phyloP scores from a whole-genome alignment of 2,329 filamentous ascomycete genomes.

The Claviceps sp. region DNA sequence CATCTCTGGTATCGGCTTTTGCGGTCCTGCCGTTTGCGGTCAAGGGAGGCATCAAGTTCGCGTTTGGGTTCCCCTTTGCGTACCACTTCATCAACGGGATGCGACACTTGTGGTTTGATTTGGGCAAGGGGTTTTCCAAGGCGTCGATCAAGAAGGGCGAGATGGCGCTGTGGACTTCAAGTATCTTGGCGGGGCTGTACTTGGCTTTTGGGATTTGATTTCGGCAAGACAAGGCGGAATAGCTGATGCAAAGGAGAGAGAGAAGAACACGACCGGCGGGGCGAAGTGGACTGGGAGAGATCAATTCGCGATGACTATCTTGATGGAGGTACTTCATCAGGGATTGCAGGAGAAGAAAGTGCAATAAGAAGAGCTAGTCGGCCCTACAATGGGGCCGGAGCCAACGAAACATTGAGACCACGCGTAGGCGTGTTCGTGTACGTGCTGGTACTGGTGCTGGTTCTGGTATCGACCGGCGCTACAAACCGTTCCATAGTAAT shows the following conservation, averaged over 20 bases:
- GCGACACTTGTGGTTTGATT: slow-evolving; percentile 41
- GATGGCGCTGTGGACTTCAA: slow-evolving; percentile 34
- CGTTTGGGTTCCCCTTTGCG: slow-evolving; percentile 43
- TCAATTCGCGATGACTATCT: neutral
- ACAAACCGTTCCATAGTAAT: no score
- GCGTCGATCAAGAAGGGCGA: slow-evolving; percentile 31
- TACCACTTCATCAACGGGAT: slow-evolving; percentile 44
- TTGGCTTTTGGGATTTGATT: slow-evolving; percentile 36
- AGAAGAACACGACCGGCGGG: no score
- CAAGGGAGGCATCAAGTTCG: slow-evolving; percentile 45
- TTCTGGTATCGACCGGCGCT: no score
- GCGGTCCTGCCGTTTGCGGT: slow-evolving; percentile 43
- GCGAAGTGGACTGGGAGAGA: no score
- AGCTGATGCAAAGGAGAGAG: neutral
- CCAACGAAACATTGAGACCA: neutral
- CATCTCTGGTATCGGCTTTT: slow-evolving; percentile 46
- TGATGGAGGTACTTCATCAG: neutral
- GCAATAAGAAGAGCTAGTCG: neutral
- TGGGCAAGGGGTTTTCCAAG: slow-evolving; percentile 37
- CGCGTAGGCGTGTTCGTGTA: neutral
- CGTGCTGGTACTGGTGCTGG: neutral
- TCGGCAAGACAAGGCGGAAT: neutral
- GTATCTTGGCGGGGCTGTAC: slow-evolving; percentile 28
- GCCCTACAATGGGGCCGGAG: neutral
- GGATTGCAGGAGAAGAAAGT: neutral